phyloP scores from a whole-genome alignment of 2,329 filamentous ascomycete genomes.

The Ophiostoma pallidulum region DNA sequence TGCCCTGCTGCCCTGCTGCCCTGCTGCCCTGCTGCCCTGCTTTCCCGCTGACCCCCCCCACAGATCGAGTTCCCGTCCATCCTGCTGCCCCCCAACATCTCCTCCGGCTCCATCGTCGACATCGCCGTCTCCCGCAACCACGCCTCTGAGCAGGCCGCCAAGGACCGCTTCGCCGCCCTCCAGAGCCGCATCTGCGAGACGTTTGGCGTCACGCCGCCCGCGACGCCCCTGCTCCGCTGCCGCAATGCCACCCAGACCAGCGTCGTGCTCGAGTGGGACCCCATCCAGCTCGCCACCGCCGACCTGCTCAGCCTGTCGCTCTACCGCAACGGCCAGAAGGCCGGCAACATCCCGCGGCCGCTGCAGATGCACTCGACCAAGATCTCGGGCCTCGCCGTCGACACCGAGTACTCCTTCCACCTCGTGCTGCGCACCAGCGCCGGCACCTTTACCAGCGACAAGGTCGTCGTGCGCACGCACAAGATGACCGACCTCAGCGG shows the following conservation, averaged over 20 bases:
- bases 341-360: slow-evolving; percentile 84
- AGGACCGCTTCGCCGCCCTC: slow-evolving; percentile 70
- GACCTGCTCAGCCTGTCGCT: slow-evolving; percentile 82
- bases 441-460: slow-evolving; percentile 76
- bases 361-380: slow-evolving; percentile 88
- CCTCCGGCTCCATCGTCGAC: slow-evolving; percentile 93
- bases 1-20: too few species aligned
- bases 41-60: slow-evolving; percentile 7
- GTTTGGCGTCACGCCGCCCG: slow-evolving; percentile 73
- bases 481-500: slow-evolving; percentile 98
- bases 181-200: slow-evolving; percentile 80
- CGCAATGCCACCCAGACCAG: slow-evolving; percentile 98
- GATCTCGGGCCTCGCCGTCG: slow-evolving; percentile 90
- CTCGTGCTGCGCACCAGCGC: slow-evolving; percentile 84
- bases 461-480: slow-evolving; percentile 79
- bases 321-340: slow-evolving; percentile 94
- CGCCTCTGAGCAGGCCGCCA: slow-evolving; percentile 63
- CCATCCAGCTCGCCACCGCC: slow-evolving; percentile 83
- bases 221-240: slow-evolving; percentile 71
- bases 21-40: too few species aligned
- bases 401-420: slow-evolving; percentile 93
- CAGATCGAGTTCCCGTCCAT: slow-evolving; percentile 99
- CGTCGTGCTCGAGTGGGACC: slow-evolving; percentile 96
- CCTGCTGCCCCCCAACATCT: slow-evolving; percentile 87
- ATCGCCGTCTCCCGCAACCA: slow-evolving; percentile 89